A percentile compares a stretch with the other conserved stretches of the same genome.
Evolutionary conservation across 2,329 filamentous ascomycete species (phyloP).

Genomic region (Rhynchosporium secalis): DNA sequence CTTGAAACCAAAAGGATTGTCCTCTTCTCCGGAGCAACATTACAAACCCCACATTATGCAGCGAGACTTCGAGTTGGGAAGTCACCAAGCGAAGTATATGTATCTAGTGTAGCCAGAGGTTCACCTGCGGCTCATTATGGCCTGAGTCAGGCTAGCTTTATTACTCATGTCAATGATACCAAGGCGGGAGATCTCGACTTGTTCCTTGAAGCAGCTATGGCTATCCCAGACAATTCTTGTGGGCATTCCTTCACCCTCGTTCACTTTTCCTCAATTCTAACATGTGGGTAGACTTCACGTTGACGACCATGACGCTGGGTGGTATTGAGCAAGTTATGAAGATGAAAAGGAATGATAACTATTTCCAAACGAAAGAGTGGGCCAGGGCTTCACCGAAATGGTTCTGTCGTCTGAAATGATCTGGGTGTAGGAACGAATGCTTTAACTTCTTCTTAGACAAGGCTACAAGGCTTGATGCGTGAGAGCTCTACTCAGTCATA

Average conservation of each 20-base stretch:
- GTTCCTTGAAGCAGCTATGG: slow-evolving; percentile 80
- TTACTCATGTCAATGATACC: slow-evolving; percentile 91
- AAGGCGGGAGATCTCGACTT: slow-evolving; percentile 77
- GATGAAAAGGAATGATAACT: slow-evolving; percentile 99
- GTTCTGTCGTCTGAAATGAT: not conserved
- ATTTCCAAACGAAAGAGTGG: slow-evolving; percentile 73
- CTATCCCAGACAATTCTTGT: slow-evolving; percentile 94
- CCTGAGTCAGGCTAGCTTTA: slow-evolving; percentile 93
- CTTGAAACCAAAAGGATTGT: slow-evolving; percentile 91
- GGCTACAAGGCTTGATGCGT: too few relatives aligned
- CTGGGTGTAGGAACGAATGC: too few relatives aligned
- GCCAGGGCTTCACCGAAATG: slow-evolving; percentile 50
- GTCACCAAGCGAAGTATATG: slow-evolving; percentile 93
- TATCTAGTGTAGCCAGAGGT: slow-evolving; percentile 80
- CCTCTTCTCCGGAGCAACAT: slow-evolving; percentile 90
- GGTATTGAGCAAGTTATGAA: slow-evolving; percentile 98
- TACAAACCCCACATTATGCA: slow-evolving; percentile 92
- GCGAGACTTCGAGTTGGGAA: slow-evolving; percentile 97
- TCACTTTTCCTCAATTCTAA: slow-evolving; percentile 15
- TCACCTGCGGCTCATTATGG: slow-evolving; percentile 88
- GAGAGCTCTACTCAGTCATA: too few relatives aligned
- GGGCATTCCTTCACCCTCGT: slow-evolving; percentile 39
- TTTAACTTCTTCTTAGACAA: too few relatives aligned
- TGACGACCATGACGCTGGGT: slow-evolving; percentile 96
- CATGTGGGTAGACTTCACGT: slow-evolving; percentile 70